phyloP scores from a whole-genome alignment of 805 yeast genomes.

The Kurtzmaniella fragi region DNA sequence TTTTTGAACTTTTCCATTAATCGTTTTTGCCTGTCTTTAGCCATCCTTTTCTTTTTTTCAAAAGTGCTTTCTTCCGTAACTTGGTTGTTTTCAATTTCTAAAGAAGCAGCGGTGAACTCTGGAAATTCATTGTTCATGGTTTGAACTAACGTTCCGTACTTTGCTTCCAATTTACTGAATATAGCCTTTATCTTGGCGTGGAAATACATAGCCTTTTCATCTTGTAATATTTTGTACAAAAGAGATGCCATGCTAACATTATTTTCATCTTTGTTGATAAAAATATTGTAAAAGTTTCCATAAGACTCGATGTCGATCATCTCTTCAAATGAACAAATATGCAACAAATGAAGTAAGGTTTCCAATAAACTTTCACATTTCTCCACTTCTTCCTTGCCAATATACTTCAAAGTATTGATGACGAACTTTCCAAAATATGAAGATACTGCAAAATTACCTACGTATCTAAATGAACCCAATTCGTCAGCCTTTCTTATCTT shows the following conservation, averaged over 20 bases:
- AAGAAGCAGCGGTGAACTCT: slow-evolving; percentile 18
- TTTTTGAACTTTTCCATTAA: slow-evolving; percentile 73
- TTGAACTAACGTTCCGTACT: slow-evolving; percentile 14
- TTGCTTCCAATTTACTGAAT: slow-evolving; percentile 28
- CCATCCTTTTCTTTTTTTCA: slow-evolving; percentile 61
- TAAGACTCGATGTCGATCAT: slow-evolving; percentile 20
- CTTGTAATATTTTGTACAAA: slow-evolving; percentile 33
- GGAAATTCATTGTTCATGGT: slow-evolving; percentile 14
- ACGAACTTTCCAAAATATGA: slow-evolving; percentile 50
- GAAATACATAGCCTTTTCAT: slow-evolving; percentile 35
- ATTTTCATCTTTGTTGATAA: slow-evolving; percentile 7
- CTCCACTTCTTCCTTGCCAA: slow-evolving; percentile 27
- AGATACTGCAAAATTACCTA: slow-evolving; percentile 51
- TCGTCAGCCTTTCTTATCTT: slow-evolving; percentile 25
- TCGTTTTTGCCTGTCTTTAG: slow-evolving; percentile 63
- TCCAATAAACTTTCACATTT: slow-evolving; percentile 54
- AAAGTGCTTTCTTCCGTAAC: slow-evolving; percentile 29
- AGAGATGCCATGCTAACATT: slow-evolving; percentile 33
- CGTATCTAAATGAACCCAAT: slow-evolving; percentile 34
- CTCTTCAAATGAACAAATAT: slow-evolving; percentile 42
- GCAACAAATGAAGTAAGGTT: slow-evolving; percentile 61
- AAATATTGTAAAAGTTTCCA: slow-evolving; percentile 26
- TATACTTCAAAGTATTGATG: slow-evolving; percentile 42
- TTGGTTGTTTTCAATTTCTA: slow-evolving; percentile 12
- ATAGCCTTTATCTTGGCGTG: slow-evolving; percentile 59